Conservation (phyloP, 257 asterid genomes). For the Petrea volubilis region DNA sequence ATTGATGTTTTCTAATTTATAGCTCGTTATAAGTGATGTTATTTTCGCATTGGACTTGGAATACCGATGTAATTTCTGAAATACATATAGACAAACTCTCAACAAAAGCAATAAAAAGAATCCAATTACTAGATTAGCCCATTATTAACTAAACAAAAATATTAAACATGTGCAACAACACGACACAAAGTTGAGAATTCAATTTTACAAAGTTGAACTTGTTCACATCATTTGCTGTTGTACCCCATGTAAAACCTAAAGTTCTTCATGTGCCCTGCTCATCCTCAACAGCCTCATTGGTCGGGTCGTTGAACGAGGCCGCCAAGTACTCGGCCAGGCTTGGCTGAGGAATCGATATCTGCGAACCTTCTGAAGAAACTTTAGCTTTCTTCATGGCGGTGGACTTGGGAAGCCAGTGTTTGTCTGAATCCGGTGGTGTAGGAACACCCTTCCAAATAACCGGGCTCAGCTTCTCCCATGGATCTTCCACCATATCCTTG, state of each 20-base stretch:
- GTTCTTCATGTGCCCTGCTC: conserved; percentile 25
- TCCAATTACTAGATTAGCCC: too few species aligned
- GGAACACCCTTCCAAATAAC: conserved; percentile 50
- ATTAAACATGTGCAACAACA: not conserved
- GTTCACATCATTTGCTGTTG: not conserved
- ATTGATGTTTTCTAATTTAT: too few species aligned
- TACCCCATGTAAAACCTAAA: not conserved
- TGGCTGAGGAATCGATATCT: conserved; percentile 36
- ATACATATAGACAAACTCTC: too few species aligned
- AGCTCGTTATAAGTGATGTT: too few species aligned
- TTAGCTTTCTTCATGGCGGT: conserved; percentile 51
- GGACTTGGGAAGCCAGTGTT: conserved; percentile 57
- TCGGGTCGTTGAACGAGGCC: conserved; percentile 54
- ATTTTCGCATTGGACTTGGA: too few species aligned
- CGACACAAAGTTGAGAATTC: not conserved
- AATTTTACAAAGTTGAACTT: not conserved
- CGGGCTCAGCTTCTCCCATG: conserved; percentile 64
- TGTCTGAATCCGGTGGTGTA: conserved; percentile 18
- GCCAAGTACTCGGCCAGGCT: conserved; percentile 86
- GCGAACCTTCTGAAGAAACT: conserved; percentile 42
- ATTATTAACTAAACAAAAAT: not conserved
- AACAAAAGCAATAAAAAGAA: too few species aligned
- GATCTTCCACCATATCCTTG: conserved; percentile 82
- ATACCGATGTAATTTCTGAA: too few species aligned
- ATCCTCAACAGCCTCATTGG: conserved; percentile 26